A percentile compares a stretch with the other conserved stretches of the same genome.
These are phyloP conservation scores for Floccularia luteovirens DNA, from an alignment of 768 basidiomycete species.

Conservation along the genomic window DNA sequence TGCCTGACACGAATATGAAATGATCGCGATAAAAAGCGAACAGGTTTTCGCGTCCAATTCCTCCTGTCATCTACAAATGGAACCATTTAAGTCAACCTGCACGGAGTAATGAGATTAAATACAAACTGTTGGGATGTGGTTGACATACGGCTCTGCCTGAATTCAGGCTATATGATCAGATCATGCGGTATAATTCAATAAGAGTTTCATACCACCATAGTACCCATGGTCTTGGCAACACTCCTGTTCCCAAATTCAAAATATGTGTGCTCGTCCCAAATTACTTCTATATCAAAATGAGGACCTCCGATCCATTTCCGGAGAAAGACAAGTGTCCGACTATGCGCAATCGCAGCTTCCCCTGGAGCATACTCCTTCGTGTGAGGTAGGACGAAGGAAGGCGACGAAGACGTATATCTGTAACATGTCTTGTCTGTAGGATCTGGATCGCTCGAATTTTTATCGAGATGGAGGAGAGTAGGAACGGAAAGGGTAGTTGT, in stretches of 20 bases:
- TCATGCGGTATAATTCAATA: not conserved
- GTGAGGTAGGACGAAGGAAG: constrained; percentile 36
- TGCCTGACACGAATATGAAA: constrained; percentile 41
- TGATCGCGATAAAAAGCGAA: constrained; percentile 50
- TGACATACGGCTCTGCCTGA: constrained; percentile 52
- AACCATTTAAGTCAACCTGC: not conserved
- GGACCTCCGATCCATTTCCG: constrained; percentile 40
- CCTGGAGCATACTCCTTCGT: constrained; percentile 29
- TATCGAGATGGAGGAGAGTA: constrained; percentile 26
- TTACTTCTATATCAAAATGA: constrained; percentile 47
- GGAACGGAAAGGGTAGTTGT: constrained; percentile 18
- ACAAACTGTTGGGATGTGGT: constrained; percentile 47
- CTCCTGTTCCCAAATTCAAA: constrained; percentile 46
- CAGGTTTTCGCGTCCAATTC: constrained; percentile 40
- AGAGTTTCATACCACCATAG: constrained; percentile 38
- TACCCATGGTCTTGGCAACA: constrained; percentile 47
- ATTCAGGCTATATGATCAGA: not conserved
- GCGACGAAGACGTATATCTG: constrained; percentile 22
- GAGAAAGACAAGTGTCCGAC: constrained; percentile 36
- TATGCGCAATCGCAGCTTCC: constrained; percentile 35
- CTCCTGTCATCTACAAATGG: constrained; percentile 40
- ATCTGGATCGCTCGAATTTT: constrained; percentile 13
- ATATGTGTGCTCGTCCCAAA: constrained; percentile 53
- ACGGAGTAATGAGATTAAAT: not conserved
- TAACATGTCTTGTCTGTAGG: constrained; percentile 16